phyloP scores from a whole-genome alignment of 164 flowering plant genomes.

The Vitis rotundifolia region DNA sequence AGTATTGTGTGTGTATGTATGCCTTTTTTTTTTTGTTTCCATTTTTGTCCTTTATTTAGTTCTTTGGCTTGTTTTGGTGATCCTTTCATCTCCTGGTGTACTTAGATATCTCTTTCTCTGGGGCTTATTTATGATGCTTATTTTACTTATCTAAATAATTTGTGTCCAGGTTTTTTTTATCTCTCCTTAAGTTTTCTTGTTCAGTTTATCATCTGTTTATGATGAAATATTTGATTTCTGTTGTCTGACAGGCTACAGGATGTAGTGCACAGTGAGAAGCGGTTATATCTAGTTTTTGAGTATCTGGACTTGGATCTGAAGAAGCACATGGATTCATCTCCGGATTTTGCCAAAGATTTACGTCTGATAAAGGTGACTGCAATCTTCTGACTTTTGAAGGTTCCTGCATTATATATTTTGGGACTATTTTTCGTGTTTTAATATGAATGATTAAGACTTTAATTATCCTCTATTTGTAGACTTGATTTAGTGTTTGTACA shows the following conservation, averaged over 20 bases:
- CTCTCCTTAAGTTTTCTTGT: background rate
- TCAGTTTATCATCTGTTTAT: background rate
- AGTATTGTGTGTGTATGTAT: no score
- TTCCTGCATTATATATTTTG: constrained; percentile 1
- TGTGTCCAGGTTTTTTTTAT: background rate
- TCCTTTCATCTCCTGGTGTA: no score
- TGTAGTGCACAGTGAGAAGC: constrained; percentile 95
- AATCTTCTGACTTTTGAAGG: constrained; percentile 21
- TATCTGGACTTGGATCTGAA: constrained; percentile 94
- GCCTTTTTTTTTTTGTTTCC: no score
- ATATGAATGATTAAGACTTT: background rate
- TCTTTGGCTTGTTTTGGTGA: no score
- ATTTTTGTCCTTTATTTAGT: no score
- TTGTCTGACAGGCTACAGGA: constrained; percentile 72
- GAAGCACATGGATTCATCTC: constrained; percentile 96
- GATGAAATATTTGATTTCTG: background rate
- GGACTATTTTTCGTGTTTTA: background rate
- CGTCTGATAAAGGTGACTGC: constrained; percentile 73
- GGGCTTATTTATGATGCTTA: no score
- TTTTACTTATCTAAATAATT: no score
- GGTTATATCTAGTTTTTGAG: constrained; percentile 90
- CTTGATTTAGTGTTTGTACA: background rate
- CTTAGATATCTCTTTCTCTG: no score
- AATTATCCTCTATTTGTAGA: background rate
- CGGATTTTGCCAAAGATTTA: constrained; percentile 79